Percentiles rank a stretch among this genome's conserved stretches.
These are phyloP conservation scores for Dioszegia hungarica DNA, from an alignment of 768 basidiomycete species.

Conservation along the genomic window DNA sequence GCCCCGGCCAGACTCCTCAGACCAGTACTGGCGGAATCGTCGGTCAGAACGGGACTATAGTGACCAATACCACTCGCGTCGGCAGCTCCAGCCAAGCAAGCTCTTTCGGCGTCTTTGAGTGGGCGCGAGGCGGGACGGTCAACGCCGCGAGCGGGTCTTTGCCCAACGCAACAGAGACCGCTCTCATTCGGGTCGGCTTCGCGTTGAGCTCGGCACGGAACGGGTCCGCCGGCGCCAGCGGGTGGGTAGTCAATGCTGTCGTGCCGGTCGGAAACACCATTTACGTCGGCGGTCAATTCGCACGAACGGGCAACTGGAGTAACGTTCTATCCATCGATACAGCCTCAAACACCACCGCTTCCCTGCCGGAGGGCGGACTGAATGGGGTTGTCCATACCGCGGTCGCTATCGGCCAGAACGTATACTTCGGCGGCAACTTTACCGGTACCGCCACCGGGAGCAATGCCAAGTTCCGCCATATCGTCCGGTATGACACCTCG, in stretches of 20 bases:
- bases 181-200: conserved; percentile 61
- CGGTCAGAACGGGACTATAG: conserved; percentile 28
- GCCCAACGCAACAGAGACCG: conserved; percentile 66
- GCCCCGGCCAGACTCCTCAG: conserved; percentile 11
- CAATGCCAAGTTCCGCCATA: conserved; percentile 56
- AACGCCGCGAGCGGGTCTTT: conserved; percentile 62
- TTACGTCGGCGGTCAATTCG: conserved; percentile 75
- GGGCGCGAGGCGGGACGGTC: conserved; percentile 53
- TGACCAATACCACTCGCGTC: conserved; percentile 44
- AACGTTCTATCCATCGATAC: conserved; percentile 72
- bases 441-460: conserved; percentile 56
- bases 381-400: conserved; percentile 72
- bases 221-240: conserved; percentile 11
- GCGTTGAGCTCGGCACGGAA: conserved; percentile 59
- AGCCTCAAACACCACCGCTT: conserved; percentile 53
- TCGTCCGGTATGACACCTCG: conserved; percentile 68
- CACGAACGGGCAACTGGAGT: conserved; percentile 54
- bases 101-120: conserved; percentile 81
- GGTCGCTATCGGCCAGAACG: conserved; percentile 52
- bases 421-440: conserved; percentile 89
- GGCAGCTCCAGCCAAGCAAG: conserved; percentile 31
- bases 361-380: conserved; percentile 64
- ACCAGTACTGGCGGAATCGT: conserved; percentile 8
- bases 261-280: conserved; percentile 64
- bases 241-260: conserved; percentile 34